Evolutionary conservation across 164 flowering plant genomes (phyloP).

Genomic region (Vitis rotundifolia): DNA sequence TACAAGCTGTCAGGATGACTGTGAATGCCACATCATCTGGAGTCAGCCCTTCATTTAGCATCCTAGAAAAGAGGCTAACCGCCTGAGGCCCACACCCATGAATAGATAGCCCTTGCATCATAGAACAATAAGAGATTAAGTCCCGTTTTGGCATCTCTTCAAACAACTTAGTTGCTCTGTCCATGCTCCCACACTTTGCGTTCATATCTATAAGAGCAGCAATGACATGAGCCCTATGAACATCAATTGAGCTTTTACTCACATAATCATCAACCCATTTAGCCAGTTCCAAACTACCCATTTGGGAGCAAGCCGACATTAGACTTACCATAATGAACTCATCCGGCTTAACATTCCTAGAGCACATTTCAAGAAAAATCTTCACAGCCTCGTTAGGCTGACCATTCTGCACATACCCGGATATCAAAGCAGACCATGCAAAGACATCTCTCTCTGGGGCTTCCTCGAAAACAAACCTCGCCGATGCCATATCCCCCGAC

Average conservation of each 20-base stretch:
- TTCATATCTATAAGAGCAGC: conserved; percentile 71
- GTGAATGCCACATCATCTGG: conserved; percentile 75
- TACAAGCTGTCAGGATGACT: conserved; percentile 59
- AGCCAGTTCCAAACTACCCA: conserved; percentile 47
- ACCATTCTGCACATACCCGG: conserved; percentile 73
- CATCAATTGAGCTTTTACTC: conserved; percentile 29
- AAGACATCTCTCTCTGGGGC: conserved; percentile 42
- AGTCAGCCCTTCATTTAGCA: conserved; percentile 53
- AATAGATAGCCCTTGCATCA: conserved; percentile 62
- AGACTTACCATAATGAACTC: conserved; percentile 54
- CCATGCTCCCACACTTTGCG: conserved; percentile 72
- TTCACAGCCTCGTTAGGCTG: conserved; percentile 52
- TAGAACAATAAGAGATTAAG: conserved; percentile 55
- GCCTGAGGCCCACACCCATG: conserved; percentile 57
- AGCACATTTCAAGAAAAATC: conserved; percentile 41
- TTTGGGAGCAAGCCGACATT: conserved; percentile 69
- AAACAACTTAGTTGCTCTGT: conserved; percentile 46
- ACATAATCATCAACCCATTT: conserved; percentile 50
- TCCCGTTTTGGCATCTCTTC: conserved; percentile 43
- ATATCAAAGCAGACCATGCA: conserved; percentile 64
- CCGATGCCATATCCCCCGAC: conserved; percentile 59
- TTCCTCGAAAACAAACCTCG: conserved; percentile 53
- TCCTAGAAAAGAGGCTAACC: conserved; percentile 43
- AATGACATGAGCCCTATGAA: conserved; percentile 33
- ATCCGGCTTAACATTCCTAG: conserved; percentile 41